Conservation (phyloP, 2,329 filamentous ascomycete genomes). For the Podosphaera aphanis region DNA sequence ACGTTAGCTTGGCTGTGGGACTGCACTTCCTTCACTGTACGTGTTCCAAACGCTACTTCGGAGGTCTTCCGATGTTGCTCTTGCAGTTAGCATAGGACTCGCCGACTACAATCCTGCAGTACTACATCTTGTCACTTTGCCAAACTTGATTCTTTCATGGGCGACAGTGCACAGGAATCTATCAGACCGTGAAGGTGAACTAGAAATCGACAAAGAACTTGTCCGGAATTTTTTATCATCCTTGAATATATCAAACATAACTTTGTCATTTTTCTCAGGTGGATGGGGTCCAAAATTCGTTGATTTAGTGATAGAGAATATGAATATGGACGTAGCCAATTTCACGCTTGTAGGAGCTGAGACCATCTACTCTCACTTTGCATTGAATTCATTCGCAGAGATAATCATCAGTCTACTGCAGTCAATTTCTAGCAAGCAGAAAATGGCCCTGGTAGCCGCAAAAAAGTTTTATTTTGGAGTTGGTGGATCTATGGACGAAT, state of each 20-base stretch:
- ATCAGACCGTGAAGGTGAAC: slow-evolving; percentile 15
- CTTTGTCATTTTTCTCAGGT: slow-evolving; percentile 46
- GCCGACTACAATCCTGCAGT: slow-evolving; percentile 66
- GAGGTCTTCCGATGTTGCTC: slow-evolving; percentile 6
- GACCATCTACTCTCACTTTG: slow-evolving; percentile 61
- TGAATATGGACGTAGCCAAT: slow-evolving; percentile 6
- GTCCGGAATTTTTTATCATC: slow-evolving; percentile 32
- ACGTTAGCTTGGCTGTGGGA: slow-evolving; percentile 50
- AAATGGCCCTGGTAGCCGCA: slow-evolving; percentile 40
- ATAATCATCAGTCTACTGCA: slow-evolving; percentile 36
- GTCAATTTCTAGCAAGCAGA: slow-evolving; percentile 16
- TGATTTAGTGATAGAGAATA: slow-evolving; percentile 22
- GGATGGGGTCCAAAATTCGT: slow-evolving; percentile 48
- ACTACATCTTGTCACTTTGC: slow-evolving; percentile 53
- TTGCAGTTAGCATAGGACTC: slow-evolving; percentile 33
- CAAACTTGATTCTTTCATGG: slow-evolving; percentile 56
- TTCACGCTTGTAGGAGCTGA: slow-evolving; percentile 46
- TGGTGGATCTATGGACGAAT: slow-evolving; percentile 58
- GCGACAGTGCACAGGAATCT: slow-evolving; percentile 8
- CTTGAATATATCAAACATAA: slow-evolving; percentile 27
- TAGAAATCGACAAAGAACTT: slow-evolving; percentile 21
- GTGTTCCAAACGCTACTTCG: slow-evolving; percentile 31
- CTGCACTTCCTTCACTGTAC: slow-evolving; percentile 47
- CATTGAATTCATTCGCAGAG: slow-evolving; percentile 43
- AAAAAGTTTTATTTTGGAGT: slow-evolving; percentile 72